Percentiles rank a stretch among this genome's conserved stretches.
Evolutionary conservation across 2,329 filamentous ascomycete genomes (phyloP).

Genomic region (Neopestalotiopsis sp.): DNA sequence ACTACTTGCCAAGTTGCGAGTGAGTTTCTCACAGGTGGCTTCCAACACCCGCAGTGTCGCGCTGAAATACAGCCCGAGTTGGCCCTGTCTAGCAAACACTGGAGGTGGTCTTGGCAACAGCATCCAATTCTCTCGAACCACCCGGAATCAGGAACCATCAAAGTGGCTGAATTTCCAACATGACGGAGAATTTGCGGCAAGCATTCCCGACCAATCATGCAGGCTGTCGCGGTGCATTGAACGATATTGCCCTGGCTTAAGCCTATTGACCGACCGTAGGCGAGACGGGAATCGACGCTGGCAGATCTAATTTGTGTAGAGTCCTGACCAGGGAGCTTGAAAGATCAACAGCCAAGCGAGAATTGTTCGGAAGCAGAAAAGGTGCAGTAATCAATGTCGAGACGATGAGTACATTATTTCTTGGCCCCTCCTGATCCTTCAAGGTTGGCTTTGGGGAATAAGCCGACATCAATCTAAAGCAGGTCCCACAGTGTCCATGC

Average conservation of each 20-base stretch:
- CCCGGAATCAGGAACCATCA: neutral
- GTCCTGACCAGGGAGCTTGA: neutral
- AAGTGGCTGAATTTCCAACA: constrained; percentile 12
- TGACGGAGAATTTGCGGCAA: constrained; percentile 17
- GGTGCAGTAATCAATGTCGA: neutral
- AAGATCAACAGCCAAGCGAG: neutral
- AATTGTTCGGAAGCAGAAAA: neutral
- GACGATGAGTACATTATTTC: neutral
- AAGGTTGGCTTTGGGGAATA: constrained; percentile 29
- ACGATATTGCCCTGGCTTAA: constrained; percentile 1
- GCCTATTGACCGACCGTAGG: constrained; percentile 8
- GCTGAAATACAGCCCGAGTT: neutral
- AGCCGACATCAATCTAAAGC: constrained; percentile 38
- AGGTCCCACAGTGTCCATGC: constrained; percentile 29
- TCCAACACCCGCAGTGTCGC: neutral
- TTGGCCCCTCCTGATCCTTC: neutral
- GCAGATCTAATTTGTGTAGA: neutral
- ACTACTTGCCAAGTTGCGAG: neutral
- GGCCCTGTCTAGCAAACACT: neutral
- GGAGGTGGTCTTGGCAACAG: neutral
- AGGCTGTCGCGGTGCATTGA: neutral
- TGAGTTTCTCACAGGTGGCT: neutral
- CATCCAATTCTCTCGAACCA: neutral
- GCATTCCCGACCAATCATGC: constrained; percentile 19
- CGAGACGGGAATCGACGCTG: constrained; percentile 5